Evolutionary conservation across 2,329 filamentous ascomycete species (phyloP), one percentile per base, ranked within the genome.

Genomic region (Botryotinia narcissicola): DNA sequence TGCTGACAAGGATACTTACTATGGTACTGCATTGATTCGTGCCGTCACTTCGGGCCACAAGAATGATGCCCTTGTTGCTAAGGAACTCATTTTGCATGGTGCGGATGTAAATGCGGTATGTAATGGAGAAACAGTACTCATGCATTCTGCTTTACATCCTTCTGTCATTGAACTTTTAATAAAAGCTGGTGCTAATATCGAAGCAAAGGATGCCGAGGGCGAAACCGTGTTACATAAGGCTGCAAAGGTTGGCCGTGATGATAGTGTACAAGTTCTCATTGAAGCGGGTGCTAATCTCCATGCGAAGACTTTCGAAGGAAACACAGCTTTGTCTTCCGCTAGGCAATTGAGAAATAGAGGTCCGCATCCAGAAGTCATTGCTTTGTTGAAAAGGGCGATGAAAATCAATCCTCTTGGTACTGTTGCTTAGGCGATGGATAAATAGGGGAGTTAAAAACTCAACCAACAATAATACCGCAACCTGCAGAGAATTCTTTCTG

Each of bases 211-310:
- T 42, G 22, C 40, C 16, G 7, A 44, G 3, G 59, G 57, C 2
- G 29, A 62, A 44, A 63, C 57, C 8, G 51, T 35, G 35, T 70
- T 73, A 25, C 51, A 62, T 59, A 46, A 42, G 32, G 57, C 57
- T 44, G 66, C 35, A 22, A 46, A 46, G 20, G n/a, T 40, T 35
- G 57, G 66, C 35, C n/a, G 44, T 16, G 67, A 62, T 16, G 57
- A 70, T 54, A 54, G n/a, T 51, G 66, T 64, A 18, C 20, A 60
- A 48, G 25, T 51, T 29, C 64, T 73, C 22, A 20, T 71, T 40
- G 59, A 46, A 16, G 42, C 42, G 5, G 59, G 32, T 40, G 42
- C 37, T 18, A 29, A 44, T 71, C 25, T 42, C 8, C 60, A 71
- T 32, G 20, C 7, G 16, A 42, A 51, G 4, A 54, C 20, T 32